A percentile compares a stretch with the other conserved stretches of the same genome.
phyloP scores from a whole-genome alignment of 2,329 filamentous ascomycete genomes.

The Dactylellina leptospora region DNA sequence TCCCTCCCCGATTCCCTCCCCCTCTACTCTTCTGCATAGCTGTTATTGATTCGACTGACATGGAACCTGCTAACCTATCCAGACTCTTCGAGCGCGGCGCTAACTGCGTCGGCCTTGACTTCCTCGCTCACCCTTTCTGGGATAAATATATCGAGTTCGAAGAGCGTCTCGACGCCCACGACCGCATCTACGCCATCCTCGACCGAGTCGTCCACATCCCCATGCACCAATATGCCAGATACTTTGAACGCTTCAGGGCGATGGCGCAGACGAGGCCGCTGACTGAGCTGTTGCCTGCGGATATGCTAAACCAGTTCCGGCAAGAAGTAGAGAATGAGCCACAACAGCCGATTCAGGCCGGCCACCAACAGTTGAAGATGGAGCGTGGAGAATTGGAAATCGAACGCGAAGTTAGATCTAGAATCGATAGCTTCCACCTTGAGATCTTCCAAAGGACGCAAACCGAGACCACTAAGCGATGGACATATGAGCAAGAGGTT shows the following conservation, averaged over 20 bases:
- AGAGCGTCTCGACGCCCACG: slow-evolving; percentile 82
- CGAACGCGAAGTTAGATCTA: slow-evolving; percentile 80
- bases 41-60: slow-evolving; percentile 62
- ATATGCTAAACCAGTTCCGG: slow-evolving; percentile 74
- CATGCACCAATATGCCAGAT: slow-evolving; percentile 93
- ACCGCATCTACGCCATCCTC: slow-evolving; percentile 85
- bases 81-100: slow-evolving; percentile 94
- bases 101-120: slow-evolving; percentile 85
- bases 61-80: slow-evolving; percentile 44
- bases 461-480: slow-evolving; percentile 86
- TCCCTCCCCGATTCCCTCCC: slow-evolving; percentile 58
- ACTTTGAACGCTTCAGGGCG: slow-evolving; percentile 88
- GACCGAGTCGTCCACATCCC: slow-evolving; percentile 85
- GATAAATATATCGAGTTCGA: slow-evolving; percentile 99
- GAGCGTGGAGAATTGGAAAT: slow-evolving; percentile 77
- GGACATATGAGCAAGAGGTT: slow-evolving; percentile 86
- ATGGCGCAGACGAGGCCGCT: slow-evolving; percentile 78
- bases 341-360: slow-evolving; percentile 61
- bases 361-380: slow-evolving; percentile 60
- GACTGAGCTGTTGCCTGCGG: slow-evolving; percentile 74
- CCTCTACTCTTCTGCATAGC: too few relatives aligned
- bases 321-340: slow-evolving; percentile 76
- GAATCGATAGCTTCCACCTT: slow-evolving; percentile 81
- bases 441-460: slow-evolving; percentile 83
- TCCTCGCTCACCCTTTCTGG: slow-evolving; percentile 95